phyloP scores from a whole-genome alignment of 129 eudicot genomes.

The sunflower (Helianthus annuus) region HanXRQr2.0-SUNRISE NC_035443.2:147315973-147316472 shows the following conservation, averaged over 20 bases:
- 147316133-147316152: background rate
- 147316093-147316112: background rate
- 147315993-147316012: too few relatives aligned
- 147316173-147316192: background rate
- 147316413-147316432: background rate
- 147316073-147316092: background rate
- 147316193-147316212: background rate
- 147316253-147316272: too few relatives aligned
- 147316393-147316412: background rate
- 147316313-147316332: background rate
- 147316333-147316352: background rate
- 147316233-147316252: constrained; percentile 7
- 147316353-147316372: background rate
- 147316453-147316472: background rate
- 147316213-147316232: background rate
- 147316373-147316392: background rate
- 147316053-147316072: too few relatives aligned
- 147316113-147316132: background rate
- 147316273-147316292: background rate
- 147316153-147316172: background rate
- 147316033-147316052: too few relatives aligned
- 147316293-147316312: constrained; percentile 7
- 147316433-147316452: background rate
- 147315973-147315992: too few relatives aligned
- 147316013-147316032: too few relatives aligned